Conservation (phyloP, 768 basidiomycete genomes). For the Mycena venus region DNA sequence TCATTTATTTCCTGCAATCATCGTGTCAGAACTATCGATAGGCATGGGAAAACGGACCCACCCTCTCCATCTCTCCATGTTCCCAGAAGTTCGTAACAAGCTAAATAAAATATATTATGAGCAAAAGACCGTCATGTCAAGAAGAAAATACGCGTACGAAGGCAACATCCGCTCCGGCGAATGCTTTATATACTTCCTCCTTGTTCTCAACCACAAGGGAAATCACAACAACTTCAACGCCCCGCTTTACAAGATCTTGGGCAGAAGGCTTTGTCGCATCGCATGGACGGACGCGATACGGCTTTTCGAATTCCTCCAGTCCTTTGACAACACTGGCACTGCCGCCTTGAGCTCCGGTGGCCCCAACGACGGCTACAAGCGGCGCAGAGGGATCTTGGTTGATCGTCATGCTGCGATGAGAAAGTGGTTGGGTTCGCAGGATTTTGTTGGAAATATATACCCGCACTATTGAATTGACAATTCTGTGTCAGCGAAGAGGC, state of each 20-base stretch:
- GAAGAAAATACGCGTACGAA: background rate
- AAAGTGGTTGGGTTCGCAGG: background rate
- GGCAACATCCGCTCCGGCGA: conserved; percentile 5
- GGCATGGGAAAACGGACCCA: background rate
- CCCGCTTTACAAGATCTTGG: background rate
- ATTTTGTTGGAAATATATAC: background rate
- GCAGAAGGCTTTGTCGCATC: conserved; percentile 14
- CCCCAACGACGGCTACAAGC: conserved; percentile 21
- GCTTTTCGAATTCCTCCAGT: conserved; percentile 14
- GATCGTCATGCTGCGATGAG: conserved; percentile 4
- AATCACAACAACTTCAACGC: background rate
- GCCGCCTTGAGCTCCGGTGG: conserved; percentile 18
- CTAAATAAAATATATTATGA: background rate
- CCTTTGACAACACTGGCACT: conserved; percentile 9
- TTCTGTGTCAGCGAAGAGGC: too few relatives aligned
- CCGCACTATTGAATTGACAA: too few relatives aligned
- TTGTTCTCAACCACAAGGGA: conserved; percentile 4
- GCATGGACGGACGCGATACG: conserved; percentile 11
- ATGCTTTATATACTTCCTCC: conserved; percentile 7
- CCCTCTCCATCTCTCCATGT: conserved; percentile 6
- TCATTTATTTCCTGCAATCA: conserved; percentile 9
- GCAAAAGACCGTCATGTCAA: background rate
- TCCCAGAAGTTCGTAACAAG: conserved; percentile 22
- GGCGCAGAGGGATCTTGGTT: conserved; percentile 3
- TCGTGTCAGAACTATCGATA: background rate